phyloP scores from a whole-genome alignment of 2,329 filamentous ascomycete species.

The Thielaviopsis musarum region DNA sequence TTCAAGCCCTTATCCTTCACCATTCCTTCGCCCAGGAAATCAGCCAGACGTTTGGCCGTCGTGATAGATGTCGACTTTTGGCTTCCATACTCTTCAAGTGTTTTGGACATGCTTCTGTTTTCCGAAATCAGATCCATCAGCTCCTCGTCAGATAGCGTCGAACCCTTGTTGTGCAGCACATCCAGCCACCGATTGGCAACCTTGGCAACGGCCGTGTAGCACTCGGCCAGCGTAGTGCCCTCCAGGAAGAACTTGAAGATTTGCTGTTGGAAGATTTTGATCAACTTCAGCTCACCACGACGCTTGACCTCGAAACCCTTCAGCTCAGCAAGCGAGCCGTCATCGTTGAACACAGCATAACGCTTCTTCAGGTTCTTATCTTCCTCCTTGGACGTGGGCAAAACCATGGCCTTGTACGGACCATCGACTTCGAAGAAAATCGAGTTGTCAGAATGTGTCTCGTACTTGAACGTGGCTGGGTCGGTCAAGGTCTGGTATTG shows the following conservation, averaged over 20 bases:
- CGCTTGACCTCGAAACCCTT: constrained; percentile 98
- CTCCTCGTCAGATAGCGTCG: constrained; percentile 86
- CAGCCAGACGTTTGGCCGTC: constrained; percentile 81
- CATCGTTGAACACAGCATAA: constrained; percentile 97
- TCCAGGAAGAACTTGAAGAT: constrained; percentile 99
- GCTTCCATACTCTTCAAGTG: constrained; percentile 81
- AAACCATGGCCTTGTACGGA: constrained; percentile 91
- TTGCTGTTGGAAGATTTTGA: constrained; percentile 98
- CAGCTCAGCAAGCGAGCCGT: constrained; percentile 83
- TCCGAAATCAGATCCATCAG: constrained; percentile 99
- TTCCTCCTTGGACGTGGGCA: constrained; percentile 95
- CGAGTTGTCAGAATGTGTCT: constrained; percentile 95
- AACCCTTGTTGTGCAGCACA: constrained; percentile 74
- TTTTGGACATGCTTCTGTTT: constrained; percentile 96
- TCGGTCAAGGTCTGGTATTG: constrained; percentile 89
- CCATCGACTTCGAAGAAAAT: constrained; percentile 99
- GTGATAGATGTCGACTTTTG: constrained; percentile 99
- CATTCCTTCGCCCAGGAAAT: constrained; percentile 97
- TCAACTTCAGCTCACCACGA: constrained; percentile 92
- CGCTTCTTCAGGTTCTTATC: constrained; percentile 99
- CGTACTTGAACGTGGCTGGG: constrained; percentile 65
- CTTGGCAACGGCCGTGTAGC: constrained; percentile 79
- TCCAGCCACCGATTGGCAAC: constrained; percentile 96
- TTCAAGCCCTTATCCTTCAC: constrained; percentile 97
- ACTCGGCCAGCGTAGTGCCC: constrained; percentile 70